Conservation (phyloP, 73 alveolate genomes). For the Breviolum minutum region DNA sequence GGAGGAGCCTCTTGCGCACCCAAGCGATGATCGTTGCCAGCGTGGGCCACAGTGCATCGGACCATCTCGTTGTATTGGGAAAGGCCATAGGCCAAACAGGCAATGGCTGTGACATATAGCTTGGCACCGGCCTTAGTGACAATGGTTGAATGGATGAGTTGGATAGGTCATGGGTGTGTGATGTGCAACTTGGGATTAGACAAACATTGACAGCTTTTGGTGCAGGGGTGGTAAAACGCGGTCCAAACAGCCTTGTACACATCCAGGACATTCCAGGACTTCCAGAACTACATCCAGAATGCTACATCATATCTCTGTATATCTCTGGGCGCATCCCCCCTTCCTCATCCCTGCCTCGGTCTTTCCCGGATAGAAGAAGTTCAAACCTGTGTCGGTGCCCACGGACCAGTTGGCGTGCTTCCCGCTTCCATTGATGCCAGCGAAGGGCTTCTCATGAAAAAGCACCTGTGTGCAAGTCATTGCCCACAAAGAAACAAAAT, state of each 20-base stretch:
- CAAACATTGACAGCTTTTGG: too few species aligned
- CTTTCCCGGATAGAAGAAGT: slow-evolving; percentile 95
- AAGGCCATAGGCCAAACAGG: slow-evolving; percentile 87
- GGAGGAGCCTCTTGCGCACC: slow-evolving; percentile 95
- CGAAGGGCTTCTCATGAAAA: slow-evolving; percentile 93
- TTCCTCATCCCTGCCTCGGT: slow-evolving; percentile 12
- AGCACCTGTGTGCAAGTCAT: slow-evolving; percentile 13
- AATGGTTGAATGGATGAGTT: too few species aligned
- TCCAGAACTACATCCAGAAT: too few species aligned
- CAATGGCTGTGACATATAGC: slow-evolving; percentile 87
- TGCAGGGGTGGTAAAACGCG: too few species aligned
- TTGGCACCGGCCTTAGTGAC: slow-evolving; percentile 35
- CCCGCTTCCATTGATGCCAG: slow-evolving; percentile 93
- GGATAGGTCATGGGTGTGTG: too few species aligned
- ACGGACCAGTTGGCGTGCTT: slow-evolving; percentile 93
- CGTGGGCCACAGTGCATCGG: slow-evolving; percentile 88
- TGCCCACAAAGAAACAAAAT: background rate
- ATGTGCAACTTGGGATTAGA: too few species aligned
- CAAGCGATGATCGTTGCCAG: slow-evolving; percentile 93
- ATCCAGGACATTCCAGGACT: too few species aligned
- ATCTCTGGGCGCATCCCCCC: too few species aligned
- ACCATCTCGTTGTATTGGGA: slow-evolving; percentile 82
- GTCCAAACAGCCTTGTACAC: too few species aligned
- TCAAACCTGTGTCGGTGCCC: slow-evolving; percentile 93
- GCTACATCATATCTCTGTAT: too few species aligned